Conservation (phyloP, 2,329 filamentous ascomycete genomes). For the Aspergillus intermedius region DNA sequence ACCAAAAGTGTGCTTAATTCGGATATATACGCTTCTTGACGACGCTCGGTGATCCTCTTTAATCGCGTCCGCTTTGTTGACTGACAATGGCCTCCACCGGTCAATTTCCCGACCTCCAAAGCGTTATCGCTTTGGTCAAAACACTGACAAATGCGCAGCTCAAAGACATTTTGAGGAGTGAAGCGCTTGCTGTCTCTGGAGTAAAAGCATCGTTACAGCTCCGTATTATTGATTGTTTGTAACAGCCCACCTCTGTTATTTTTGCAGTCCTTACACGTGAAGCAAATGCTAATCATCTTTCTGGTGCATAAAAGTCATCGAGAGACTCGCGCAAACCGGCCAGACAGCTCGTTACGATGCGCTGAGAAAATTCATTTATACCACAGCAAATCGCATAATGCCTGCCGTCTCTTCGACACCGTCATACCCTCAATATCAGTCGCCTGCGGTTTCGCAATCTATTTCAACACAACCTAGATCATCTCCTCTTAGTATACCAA, state of each 20-base stretch:
- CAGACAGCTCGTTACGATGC: conserved; percentile 24
- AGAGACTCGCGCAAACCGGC: conserved; percentile 18
- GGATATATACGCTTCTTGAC: conserved; percentile 16
- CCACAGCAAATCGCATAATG: conserved; percentile 19
- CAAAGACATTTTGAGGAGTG: conserved; percentile 66
- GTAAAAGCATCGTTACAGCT: conserved; percentile 77
- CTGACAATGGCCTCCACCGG: conserved; percentile 32
- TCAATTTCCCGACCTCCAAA: conserved; percentile 35
- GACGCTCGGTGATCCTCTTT: not conserved
- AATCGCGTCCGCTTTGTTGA: not conserved
- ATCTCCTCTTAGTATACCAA: conserved; percentile 21
- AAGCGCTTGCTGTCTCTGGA: conserved; percentile 70
- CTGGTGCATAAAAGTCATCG: conserved; percentile 17
- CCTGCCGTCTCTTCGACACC: conserved; percentile 23
- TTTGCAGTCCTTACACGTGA: not conserved
- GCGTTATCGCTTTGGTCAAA: conserved; percentile 44
- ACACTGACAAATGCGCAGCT: conserved; percentile 60
- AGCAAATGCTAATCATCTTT: not conserved
- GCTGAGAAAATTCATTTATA: conserved; percentile 27
- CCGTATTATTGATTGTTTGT: conserved; percentile 72
- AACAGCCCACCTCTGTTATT: conserved; percentile 8
- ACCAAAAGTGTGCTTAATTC: conserved; percentile 14
- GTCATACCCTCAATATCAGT: conserved; percentile 20
- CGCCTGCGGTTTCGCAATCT: conserved; percentile 17
- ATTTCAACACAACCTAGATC: conserved; percentile 21